These are phyloP conservation scores for Phaeosphaeriaceae sp. DNA, from an alignment of 2,329 filamentous ascomycete species.

Conservation along the genomic window DNA sequence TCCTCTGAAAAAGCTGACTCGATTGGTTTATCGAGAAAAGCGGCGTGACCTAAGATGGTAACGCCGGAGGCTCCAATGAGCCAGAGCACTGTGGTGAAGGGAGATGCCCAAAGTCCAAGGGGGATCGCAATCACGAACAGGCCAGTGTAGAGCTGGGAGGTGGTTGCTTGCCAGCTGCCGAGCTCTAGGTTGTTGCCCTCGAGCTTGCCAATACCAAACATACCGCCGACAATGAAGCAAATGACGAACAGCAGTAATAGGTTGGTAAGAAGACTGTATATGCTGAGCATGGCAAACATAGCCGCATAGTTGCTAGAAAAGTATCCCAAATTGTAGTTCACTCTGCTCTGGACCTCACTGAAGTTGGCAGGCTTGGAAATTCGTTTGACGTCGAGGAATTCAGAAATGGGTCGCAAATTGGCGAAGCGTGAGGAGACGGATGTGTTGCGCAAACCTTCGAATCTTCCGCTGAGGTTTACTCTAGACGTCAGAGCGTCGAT, in stretches of 20 bases:
- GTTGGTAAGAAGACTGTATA: conserved; percentile 94
- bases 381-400: conserved; percentile 96
- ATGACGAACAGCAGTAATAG: conserved; percentile 88
- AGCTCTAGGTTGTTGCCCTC: conserved; percentile 87
- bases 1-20: conserved; percentile 99
- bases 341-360: conserved; percentile 82
- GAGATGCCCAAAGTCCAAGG: conserved; percentile 82
- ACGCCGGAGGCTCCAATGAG: conserved; percentile 94
- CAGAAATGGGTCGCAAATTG: conserved; percentile 87
- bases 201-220: conserved; percentile 91
- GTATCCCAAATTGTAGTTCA: conserved; percentile 97
- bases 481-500: conserved; percentile 90
- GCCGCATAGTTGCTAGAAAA: conserved; percentile 99
- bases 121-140: conserved; percentile 84
- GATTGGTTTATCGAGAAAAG: conserved; percentile 97
- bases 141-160: conserved; percentile 92
- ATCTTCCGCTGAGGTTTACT: conserved; percentile 83
- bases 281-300: conserved; percentile 91
- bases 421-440: conserved; percentile 83
- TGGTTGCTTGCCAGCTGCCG: conserved; percentile 80
- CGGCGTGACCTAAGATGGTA: conserved; percentile 91
- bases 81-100: conserved; percentile 87
- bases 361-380: conserved; percentile 94
- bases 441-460: conserved; percentile 80
- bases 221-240: conserved; percentile 80